Evolutionary conservation across 805 yeast species (phyloP), one percentile per base, ranked within the genome.

Genomic region (Wickerhamomyces silvicola): DNA sequence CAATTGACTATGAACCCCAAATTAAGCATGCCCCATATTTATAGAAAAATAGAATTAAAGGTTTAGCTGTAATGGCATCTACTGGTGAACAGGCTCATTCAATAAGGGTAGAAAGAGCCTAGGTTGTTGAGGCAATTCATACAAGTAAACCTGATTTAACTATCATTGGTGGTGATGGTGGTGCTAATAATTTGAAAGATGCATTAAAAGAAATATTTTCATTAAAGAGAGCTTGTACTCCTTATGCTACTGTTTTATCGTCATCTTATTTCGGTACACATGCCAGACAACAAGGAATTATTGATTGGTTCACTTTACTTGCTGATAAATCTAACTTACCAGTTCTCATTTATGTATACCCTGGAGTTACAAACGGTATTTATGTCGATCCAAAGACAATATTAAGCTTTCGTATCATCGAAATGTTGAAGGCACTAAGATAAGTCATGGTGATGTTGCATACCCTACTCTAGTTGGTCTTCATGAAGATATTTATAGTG

Each of bases 81-180:
- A 72, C 76, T 11, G 79, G 78, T 23, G 78, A 72, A 46, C 66
- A 67, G 38, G 68, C 70, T 23, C 75, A 70, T 41, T 51, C 71
- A 41, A 62, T 75, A 9, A 55, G 63, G 32, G 41, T 48, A 25
- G 79, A 72, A 52, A 58, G 78, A 39, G 50, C 50, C 10, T 35
- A 52, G 6, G 43, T 64, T 8, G 53, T 65, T 18, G 39, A 47
- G 14, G 38, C 48, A 10, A 37, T 68, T 29, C 66, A 55, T 27
- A 56, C 52, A 4, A 60, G 48, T 5, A 56, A 72, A 5, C 60
- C 64, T 16, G 60, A 54, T 21, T 63, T 60, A 49, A 56, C 66
- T 9, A 51, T 73, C 24, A 42, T 68, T 10, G 76, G 66, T 24
- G 79, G 78, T 39, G 65, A 68, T 26, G n/a, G n/a, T n/a, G 71